Evolutionary conservation across 1,139 yeast genomes (phyloP), one percentile per base, ranked within the genome.

Genomic region (Suhomyces maxii): DNA sequence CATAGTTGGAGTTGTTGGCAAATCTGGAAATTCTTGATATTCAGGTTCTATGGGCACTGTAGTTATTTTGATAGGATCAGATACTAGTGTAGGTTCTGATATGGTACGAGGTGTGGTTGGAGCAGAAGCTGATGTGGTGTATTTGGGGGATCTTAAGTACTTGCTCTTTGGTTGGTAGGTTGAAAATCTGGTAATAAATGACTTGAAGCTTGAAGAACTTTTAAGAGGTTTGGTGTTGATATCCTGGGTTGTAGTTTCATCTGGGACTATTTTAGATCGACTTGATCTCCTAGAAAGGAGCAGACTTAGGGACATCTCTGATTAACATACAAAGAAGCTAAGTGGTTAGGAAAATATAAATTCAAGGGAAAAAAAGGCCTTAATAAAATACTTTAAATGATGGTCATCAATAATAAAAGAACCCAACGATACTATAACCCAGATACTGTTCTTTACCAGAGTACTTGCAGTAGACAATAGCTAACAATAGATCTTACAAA

Each of bases 231-330:
- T 35, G 5, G 31, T n/a, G 8, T n/a, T 12, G n/a, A 28, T 3
- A 7, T 18, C 26, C 4, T 31, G 13, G 7, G 6, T 31, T 12
- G 31, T 8, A 8, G 35, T 11, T 18, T 3, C 10, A 28, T 26
- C 34, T 10, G 31, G 10, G 23, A 7, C 35, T 30, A 30, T 4
- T 12, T 39, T 39, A 13, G 30, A 25, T 4, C 36, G 39, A 28
- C 44, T 46, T 23, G 45, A 14, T 35, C 37, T 42, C 37, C 43
- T 34, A 10, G 41, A 28, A 13, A 42, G 44, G 31, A 46, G 42
- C 9, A 42, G 45, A 25, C 44, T 40, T 8, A 46, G 34, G 8
- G 39, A 37, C 49, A 46, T 46, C n/a, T 28, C 11, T 30, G 10
- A n/a, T 30, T 13, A 6, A 34, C 37, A 25, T 13, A 25, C 12